phyloP scores from a whole-genome alignment of 352 stramenopile genomes.

The Pilasporangium apinafurcum region DNA sequence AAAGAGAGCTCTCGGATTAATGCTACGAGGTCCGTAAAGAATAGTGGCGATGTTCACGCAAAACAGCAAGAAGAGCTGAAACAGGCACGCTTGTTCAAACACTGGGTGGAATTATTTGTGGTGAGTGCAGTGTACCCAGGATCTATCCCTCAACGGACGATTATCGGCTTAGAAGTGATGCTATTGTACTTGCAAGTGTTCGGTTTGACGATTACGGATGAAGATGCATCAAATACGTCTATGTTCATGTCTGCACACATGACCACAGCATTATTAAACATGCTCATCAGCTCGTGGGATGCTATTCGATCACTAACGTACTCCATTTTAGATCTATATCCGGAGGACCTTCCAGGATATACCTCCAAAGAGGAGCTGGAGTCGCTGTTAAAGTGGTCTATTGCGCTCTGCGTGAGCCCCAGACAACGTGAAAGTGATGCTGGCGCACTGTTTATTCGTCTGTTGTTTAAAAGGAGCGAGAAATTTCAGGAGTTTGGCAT shows the following conservation, averaged over 20 bases:
- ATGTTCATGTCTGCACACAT: slow-evolving; percentile 53
- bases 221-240: slow-evolving; percentile 5
- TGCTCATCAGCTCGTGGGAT: slow-evolving; percentile 78
- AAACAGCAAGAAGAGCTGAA: slow-evolving; percentile 21
- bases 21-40: slow-evolving; percentile 18
- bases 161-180: slow-evolving; percentile 64
- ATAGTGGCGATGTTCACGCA: not conserved
- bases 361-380: slow-evolving; percentile 28
- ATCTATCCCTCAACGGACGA: slow-evolving; percentile 61
- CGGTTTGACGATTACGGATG: too few relatives aligned
- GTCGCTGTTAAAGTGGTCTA: slow-evolving; percentile 55
- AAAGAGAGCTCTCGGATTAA: slow-evolving; percentile 56
- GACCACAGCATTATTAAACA: slow-evolving; percentile 65
- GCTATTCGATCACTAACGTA: slow-evolving; percentile 63
- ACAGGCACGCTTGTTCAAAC: slow-evolving; percentile 39
- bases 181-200: slow-evolving; percentile 71
- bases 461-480: slow-evolving; percentile 63
- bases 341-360: slow-evolving; percentile 52
- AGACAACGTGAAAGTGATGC: slow-evolving; percentile 81
- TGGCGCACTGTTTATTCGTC: slow-evolving; percentile 78
- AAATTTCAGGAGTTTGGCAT: slow-evolving; percentile 36
- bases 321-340: slow-evolving; percentile 66
- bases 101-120: slow-evolving; percentile 66
- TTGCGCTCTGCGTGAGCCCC: slow-evolving; percentile 64
- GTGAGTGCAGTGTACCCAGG: slow-evolving; percentile 57